These are phyloP conservation scores for Phoma herbarum DNA, from an alignment of 2,329 filamentous ascomycete species.

Conservation along the genomic window DNA sequence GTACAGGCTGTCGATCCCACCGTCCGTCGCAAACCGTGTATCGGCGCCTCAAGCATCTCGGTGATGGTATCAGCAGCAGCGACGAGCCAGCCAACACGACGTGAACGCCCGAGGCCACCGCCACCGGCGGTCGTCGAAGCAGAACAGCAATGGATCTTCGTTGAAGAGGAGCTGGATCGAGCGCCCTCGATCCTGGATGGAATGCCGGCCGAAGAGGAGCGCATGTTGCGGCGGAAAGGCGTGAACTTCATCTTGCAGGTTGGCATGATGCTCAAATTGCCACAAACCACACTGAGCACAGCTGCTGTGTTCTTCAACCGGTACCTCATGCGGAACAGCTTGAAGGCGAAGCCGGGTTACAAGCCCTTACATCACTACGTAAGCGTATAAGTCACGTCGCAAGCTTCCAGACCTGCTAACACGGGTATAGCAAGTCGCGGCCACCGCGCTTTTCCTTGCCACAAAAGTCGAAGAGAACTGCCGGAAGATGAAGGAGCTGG, in stretches of 20 bases:
- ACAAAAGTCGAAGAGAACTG: constrained; percentile 98
- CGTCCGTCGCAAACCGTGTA: constrained; percentile 6
- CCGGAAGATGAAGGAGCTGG: constrained; percentile 92
- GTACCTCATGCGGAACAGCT: constrained; percentile 90
- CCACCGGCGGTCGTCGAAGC: constrained; percentile 61
- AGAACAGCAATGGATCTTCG: constrained; percentile 88
- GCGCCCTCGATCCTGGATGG: constrained; percentile 88
- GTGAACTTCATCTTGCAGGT: constrained; percentile 97
- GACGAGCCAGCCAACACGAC: constrained; percentile 31
- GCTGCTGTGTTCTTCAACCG: constrained; percentile 95
- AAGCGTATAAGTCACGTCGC: constrained; percentile 21
- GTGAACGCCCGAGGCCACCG: constrained; percentile 48
- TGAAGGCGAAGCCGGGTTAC: constrained; percentile 73
- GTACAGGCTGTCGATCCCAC: background rate
- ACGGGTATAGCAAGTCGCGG: constrained; percentile 73
- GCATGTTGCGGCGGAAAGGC: constrained; percentile 83
- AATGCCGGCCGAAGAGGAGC: constrained; percentile 78
- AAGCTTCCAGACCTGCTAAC: background rate
- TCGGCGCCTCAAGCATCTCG: background rate
- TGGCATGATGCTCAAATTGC: constrained; percentile 89
- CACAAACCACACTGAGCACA: constrained; percentile 90
- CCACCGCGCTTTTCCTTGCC: constrained; percentile 89
- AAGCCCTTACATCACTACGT: constrained; percentile 84
- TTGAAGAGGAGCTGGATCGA: constrained; percentile 79
- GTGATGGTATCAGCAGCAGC: constrained; percentile 44